Conservation (phyloP, 2,329 filamentous ascomycete species). For the Tolypocladium ophioglossoides region DNA sequence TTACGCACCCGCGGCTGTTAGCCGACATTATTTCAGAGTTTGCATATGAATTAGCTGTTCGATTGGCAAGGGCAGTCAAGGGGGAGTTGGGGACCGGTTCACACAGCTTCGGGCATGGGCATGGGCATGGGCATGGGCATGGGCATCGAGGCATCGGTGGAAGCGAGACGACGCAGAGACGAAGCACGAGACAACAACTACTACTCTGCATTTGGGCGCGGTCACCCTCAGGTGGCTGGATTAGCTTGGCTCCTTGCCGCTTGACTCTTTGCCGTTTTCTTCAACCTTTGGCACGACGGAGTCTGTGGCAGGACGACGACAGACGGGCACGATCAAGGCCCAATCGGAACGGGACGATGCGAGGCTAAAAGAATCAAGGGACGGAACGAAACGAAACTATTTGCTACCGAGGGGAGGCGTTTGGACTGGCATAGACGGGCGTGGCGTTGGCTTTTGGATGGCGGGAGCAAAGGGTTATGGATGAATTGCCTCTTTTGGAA, state of each 20-base stretch:
- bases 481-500: background rate
- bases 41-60: background rate
- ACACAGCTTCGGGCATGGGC: background rate
- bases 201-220: background rate
- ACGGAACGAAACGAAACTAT: background rate
- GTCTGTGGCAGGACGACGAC: background rate
- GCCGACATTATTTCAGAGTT: background rate
- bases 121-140: background rate
- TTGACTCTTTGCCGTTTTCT: background rate
- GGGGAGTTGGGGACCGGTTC: background rate
- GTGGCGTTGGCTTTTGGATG: background rate
- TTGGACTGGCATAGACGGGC: background rate
- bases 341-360: background rate
- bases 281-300: background rate
- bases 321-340: background rate
- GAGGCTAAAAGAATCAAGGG: background rate
- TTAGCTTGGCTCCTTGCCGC: background rate
- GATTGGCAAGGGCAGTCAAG: background rate
- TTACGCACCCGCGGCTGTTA: background rate
- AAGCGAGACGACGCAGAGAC: background rate
- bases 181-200: background rate
- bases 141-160: background rate
- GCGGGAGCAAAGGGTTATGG: background rate
- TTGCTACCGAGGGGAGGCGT: background rate
- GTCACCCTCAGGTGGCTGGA: background rate